Percentiles rank a stretch among this genome's conserved stretches.
Evolutionary conservation across 192 early-diverging fungal species (phyloP).

Genomic region (Anaeromyces robustus): DNA sequence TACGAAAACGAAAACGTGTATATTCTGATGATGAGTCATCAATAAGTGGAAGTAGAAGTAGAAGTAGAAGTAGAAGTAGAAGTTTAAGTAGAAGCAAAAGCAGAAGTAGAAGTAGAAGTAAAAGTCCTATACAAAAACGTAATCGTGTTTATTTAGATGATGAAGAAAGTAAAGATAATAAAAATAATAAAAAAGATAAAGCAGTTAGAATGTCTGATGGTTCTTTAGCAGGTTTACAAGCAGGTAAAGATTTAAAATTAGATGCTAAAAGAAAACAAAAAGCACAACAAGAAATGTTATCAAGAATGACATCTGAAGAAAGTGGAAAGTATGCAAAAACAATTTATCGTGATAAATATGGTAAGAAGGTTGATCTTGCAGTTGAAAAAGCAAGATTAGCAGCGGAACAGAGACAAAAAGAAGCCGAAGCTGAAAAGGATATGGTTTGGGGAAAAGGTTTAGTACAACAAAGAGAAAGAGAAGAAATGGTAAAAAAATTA

Average conservation of each 20-base stretch:
- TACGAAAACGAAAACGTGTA: background rate
- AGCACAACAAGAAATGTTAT: background rate
- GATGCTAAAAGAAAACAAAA: background rate
- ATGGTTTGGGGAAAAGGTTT: constrained; percentile 45
- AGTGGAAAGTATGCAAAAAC: constrained; percentile 24
- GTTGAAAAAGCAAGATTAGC: constrained; percentile 16
- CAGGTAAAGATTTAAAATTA: background rate
- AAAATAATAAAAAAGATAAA: background rate
- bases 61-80: background rate
- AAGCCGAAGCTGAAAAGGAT: constrained; percentile 19
- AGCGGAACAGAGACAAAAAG: constrained; percentile 12
- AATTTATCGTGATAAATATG: constrained; percentile 47
- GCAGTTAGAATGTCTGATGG: background rate
- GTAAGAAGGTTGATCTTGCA: constrained; percentile 34
- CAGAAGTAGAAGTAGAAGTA: background rate
- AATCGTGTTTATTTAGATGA: background rate
- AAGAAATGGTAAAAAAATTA: constrained; percentile 9
- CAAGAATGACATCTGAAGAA: background rate
- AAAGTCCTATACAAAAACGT: background rate
- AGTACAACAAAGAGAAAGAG: constrained; percentile 28
- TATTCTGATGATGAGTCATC: background rate
- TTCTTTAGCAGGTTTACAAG: background rate
- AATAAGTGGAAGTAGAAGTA: background rate
- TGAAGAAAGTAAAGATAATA: background rate
- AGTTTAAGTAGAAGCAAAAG: background rate